These are phyloP conservation scores for Chaetomidium leptoderma DNA, from an alignment of 495 filamentous ascomycete species.

Conservation along the genomic window DNA sequence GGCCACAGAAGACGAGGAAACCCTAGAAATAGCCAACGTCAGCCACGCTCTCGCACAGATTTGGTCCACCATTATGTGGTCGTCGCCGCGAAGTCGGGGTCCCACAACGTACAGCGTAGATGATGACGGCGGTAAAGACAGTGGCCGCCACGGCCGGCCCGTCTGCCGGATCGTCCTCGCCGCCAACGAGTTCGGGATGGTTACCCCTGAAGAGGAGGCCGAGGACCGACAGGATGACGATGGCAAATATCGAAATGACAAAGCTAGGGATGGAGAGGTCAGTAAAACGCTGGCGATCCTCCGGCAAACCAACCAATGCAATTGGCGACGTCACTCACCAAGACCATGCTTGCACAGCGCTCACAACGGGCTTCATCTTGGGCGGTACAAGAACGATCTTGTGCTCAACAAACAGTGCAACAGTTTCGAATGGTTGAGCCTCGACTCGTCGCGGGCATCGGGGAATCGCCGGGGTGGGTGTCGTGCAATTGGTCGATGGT, in stretches of 20 bases:
- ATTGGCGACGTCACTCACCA: conserved; percentile 53
- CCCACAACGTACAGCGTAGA: conserved; percentile 68
- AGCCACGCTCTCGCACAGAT: conserved; percentile 6
- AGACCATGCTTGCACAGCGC: conserved; percentile 87
- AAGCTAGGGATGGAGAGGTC: conserved; percentile 50
- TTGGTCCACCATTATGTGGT: not conserved
- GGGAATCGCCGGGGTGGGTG: not conserved
- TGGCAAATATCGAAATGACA: conserved; percentile 82
- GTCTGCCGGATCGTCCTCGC: conserved; percentile 66
- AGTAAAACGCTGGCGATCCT: too few relatives aligned
- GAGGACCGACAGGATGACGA: conserved; percentile 80
- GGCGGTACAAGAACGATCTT: conserved; percentile 1
- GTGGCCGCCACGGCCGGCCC: conserved; percentile 73
- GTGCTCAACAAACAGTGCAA: not conserved
- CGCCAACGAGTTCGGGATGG: conserved; percentile 76
- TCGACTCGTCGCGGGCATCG: not conserved
- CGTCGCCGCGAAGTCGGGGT: not conserved
- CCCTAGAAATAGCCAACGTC: conserved; percentile 45
- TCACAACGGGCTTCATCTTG: conserved; percentile 89
- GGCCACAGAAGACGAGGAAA: conserved; percentile 85
- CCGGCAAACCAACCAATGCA: not conserved
- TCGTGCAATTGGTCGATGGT: not conserved
- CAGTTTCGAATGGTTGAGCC: not conserved
- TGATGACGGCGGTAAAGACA: conserved; percentile 76
- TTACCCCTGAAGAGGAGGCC: conserved; percentile 72